These are phyloP conservation scores for Metschnikowia anglica DNA, from an alignment of 805 yeast species.

Conservation along the genomic window DNA sequence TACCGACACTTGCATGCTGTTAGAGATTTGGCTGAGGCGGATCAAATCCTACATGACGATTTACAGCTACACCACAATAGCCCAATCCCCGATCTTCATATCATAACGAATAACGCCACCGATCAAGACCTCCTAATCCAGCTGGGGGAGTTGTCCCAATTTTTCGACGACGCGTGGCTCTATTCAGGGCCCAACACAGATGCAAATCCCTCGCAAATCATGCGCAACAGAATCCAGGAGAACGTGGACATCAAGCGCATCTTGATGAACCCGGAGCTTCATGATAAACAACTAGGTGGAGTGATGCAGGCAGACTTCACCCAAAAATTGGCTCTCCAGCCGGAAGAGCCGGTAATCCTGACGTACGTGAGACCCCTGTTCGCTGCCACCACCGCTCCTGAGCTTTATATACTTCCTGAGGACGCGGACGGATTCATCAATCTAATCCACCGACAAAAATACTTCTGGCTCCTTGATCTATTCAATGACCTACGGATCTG, in stretches of 20 bases:
- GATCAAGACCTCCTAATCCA: not conserved
- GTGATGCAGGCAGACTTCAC: conserved; percentile 8
- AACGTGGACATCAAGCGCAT: conserved; percentile 28
- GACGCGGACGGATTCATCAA: conserved; percentile 23
- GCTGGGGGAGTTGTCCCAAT: conserved; percentile 5
- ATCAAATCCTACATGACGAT: conserved; percentile 16
- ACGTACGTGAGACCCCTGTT: not conserved
- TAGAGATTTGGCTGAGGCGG: conserved; percentile 35
- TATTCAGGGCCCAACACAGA: conserved; percentile 2
- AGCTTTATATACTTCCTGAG: conserved; percentile 13
- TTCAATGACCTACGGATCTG: conserved; percentile 40
- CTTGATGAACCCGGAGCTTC: conserved; percentile 21
- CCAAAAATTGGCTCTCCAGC: not conserved
- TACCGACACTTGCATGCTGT: conserved; percentile 32
- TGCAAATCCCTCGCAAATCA: conserved; percentile 11
- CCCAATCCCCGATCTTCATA: not conserved
- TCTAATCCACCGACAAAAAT: conserved; percentile 34
- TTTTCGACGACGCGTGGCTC: conserved; percentile 10
- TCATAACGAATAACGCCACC: not conserved
- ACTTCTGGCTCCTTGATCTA: conserved; percentile 40
- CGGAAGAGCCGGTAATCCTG: not conserved
- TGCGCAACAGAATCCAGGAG: conserved; percentile 17
- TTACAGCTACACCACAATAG: conserved; percentile 4
- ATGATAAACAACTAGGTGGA: conserved; percentile 11
- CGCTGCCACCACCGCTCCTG: conserved; percentile 3